Conservation (phyloP, 805 yeast species). For the Metschnikowia continentalis region DNA sequence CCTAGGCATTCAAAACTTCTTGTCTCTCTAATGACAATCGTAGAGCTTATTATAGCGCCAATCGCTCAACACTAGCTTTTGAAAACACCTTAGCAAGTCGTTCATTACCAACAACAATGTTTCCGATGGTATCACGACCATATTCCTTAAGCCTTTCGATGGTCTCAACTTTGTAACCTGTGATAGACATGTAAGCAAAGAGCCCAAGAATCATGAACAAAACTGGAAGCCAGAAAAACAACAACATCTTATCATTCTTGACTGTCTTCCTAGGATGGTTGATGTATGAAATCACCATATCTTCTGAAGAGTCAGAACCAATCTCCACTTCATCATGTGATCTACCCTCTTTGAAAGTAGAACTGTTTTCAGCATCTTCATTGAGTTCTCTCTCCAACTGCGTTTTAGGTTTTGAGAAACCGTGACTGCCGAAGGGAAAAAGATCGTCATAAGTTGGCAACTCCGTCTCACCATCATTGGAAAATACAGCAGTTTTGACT, state of each 20-base stretch:
- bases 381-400: conserved; percentile 31
- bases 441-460: conserved; percentile 75
- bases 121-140: conserved; percentile 37
- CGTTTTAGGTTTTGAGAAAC: conserved; percentile 31
- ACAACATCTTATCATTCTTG: conserved; percentile 74
- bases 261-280: conserved; percentile 46
- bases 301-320: conserved; percentile 41
- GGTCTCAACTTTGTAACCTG: conserved; percentile 36
- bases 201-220: conserved; percentile 52
- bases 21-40: not conserved
- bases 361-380: conserved; percentile 4
- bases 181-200: conserved; percentile 39
- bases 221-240: conserved; percentile 90
- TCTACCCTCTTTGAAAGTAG: not conserved
- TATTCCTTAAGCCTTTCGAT: conserved; percentile 32
- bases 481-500: conserved; percentile 38
- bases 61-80: conserved; percentile 4
- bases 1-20: not conserved
- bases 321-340: conserved; percentile 29
- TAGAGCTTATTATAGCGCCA: not conserved
- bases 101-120: conserved; percentile 42
- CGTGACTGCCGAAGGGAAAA: conserved; percentile 49
- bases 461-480: conserved; percentile 28
- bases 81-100: conserved; percentile 36
- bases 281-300: conserved; percentile 39